phyloP scores from a whole-genome alignment of 192 early-diverging fungal genomes.

The Gigaspora rosea region DNA sequence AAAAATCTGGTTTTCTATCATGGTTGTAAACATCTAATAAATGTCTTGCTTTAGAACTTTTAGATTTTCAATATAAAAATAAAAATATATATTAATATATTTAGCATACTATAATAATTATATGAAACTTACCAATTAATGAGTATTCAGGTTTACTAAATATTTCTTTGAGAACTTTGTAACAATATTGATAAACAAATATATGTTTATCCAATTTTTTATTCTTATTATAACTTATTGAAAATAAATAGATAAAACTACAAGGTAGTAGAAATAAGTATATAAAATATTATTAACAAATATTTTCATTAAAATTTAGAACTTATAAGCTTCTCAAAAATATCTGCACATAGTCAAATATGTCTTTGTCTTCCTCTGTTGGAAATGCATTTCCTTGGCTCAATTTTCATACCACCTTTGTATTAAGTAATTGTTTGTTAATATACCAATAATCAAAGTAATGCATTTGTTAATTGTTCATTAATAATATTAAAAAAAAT shows the following conservation, averaged over 20 bases:
- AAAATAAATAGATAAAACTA: constrained; percentile 21
- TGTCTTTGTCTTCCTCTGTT: constrained; percentile 3
- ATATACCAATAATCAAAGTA: constrained; percentile 11
- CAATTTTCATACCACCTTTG: constrained; percentile 5
- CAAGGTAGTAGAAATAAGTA: neutral
- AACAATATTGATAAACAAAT: constrained; percentile 13
- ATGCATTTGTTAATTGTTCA: neutral
- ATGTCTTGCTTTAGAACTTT: constrained; percentile 20
- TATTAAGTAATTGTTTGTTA: constrained; percentile 28
- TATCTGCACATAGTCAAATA: constrained; percentile 16
- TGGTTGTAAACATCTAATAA: constrained; percentile 17
- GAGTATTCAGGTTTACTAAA: constrained; percentile 9
- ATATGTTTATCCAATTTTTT: constrained; percentile 24
- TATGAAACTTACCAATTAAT: constrained; percentile 21
- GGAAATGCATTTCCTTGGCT: constrained; percentile 1
- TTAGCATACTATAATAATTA: constrained; percentile 17
- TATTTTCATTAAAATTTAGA: constrained; percentile 6
- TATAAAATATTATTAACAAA: constrained; percentile 10
- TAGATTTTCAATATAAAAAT: constrained; percentile 12
- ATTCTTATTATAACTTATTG: constrained; percentile 18
- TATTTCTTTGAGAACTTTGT: constrained; percentile 18
- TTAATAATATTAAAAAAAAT: constrained; percentile 20
- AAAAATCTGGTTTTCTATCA: constrained; percentile 19
- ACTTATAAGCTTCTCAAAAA: constrained; percentile 27
- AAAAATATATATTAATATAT: neutral